Evolutionary conservation across 2,329 filamentous ascomycete species (phyloP).

Genomic region (Cytospora paraplurivora): DNA sequence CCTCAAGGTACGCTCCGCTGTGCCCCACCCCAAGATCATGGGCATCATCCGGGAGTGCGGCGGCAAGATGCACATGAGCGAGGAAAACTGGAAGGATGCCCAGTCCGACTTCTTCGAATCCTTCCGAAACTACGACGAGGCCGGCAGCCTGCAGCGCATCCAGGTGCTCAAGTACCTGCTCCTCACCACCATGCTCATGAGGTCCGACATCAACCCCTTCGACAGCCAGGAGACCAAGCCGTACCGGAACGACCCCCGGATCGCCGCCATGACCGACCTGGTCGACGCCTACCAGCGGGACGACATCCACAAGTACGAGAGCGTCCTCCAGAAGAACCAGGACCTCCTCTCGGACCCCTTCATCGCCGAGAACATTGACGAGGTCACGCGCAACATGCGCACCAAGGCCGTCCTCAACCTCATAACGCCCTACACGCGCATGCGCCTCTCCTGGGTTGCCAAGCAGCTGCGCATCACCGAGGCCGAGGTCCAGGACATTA

Average conservation of each 20-base stretch:
- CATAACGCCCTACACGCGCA: slow-evolving; percentile 91
- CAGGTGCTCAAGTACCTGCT: slow-evolving; percentile 97
- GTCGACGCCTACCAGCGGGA: slow-evolving; percentile 96
- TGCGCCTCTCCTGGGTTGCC: slow-evolving; percentile 85
- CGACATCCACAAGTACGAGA: slow-evolving; percentile 89
- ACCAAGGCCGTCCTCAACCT: slow-evolving; percentile 93
- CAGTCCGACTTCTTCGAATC: slow-evolving; percentile 98
- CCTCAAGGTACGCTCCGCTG: slow-evolving; percentile 89
- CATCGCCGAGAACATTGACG: slow-evolving; percentile 98
- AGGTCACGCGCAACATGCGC: slow-evolving; percentile 96
- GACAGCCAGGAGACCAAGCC: slow-evolving; percentile 99
- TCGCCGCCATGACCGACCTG: slow-evolving; percentile 94
- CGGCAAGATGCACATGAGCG: slow-evolving; percentile 99
- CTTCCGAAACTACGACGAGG: slow-evolving; percentile 98
- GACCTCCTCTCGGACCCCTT: slow-evolving; percentile 91
- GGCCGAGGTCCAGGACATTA: slow-evolving; percentile 87
- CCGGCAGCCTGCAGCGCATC: slow-evolving; percentile 91
- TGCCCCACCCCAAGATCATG: slow-evolving; percentile 98
- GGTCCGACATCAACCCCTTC: slow-evolving; percentile 97
- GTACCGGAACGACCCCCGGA: slow-evolving; percentile 92
- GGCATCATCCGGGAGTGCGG: slow-evolving; percentile 98
- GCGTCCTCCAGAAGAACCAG: slow-evolving; percentile 80
- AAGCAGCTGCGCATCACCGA: slow-evolving; percentile 83
- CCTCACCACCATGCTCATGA: slow-evolving; percentile 97
- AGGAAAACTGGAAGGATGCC: slow-evolving; percentile 98